Conservation (phyloP, 2,329 filamentous ascomycete genomes). For the Penicillium sp. region DNA sequence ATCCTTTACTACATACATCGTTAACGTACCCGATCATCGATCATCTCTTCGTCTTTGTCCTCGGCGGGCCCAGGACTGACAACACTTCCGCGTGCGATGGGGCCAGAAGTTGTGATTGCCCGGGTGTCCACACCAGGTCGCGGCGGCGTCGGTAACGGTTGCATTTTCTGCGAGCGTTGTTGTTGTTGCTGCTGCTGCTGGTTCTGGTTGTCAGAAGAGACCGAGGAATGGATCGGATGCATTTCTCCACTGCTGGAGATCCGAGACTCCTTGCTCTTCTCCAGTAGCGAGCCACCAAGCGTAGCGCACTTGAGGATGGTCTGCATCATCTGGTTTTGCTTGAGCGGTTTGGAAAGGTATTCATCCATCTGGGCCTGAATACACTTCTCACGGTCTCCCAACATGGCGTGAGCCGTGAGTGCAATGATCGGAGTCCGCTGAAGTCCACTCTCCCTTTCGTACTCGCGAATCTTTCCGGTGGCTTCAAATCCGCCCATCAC, state of each 20-base stretch:
- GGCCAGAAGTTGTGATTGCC: constrained; percentile 65
- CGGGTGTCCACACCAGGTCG: constrained; percentile 58
- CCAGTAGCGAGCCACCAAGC: constrained; percentile 56
- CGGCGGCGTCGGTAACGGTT: constrained; percentile 15
- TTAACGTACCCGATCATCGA: constrained; percentile 10
- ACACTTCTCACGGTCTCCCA: constrained; percentile 95
- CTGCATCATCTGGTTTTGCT: constrained; percentile 96
- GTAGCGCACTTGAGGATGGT: constrained; percentile 96
- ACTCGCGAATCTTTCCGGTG: constrained; percentile 92
- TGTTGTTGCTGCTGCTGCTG: constrained; percentile 24
- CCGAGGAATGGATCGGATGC: constrained; percentile 31
- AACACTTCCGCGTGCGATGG: constrained; percentile 51
- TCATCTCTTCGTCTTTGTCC: constrained; percentile 13
- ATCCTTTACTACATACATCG: constrained; percentile 4
- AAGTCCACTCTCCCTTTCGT: constrained; percentile 74
- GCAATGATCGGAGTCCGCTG: constrained; percentile 92
- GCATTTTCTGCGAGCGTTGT: constrained; percentile 15
- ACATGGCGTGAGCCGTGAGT: constrained; percentile 95
- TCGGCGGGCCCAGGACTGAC: constrained; percentile 61
- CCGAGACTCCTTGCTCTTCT: constrained; percentile 43
- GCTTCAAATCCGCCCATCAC: constrained; percentile 99
- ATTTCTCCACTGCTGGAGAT: constrained; percentile 40
- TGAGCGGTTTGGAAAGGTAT: constrained; percentile 92
- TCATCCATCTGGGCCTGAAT: constrained; percentile 99
- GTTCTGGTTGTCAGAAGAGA: constrained; percentile 36